A percentile compares a stretch with the other conserved stretches of the same genome.
Evolutionary conservation across 345 rosid genomes (phyloP).

Genomic region (Eutrema heterophyllum): DNA sequence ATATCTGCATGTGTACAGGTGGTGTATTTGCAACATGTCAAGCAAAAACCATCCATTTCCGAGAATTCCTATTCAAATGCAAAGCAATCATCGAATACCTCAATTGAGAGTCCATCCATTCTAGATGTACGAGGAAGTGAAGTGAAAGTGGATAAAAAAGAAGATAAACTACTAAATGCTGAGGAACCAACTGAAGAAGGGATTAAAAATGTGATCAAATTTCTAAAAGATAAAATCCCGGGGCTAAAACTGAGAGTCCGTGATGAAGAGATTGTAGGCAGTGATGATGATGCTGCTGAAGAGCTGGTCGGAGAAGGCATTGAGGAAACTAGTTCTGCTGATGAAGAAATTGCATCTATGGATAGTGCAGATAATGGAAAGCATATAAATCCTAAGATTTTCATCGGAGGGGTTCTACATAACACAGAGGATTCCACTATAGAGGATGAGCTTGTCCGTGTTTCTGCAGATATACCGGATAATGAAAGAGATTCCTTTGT

Average conservation of each 20-base stretch:
- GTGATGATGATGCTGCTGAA: constrained; percentile 52
- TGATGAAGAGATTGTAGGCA: constrained; percentile 49
- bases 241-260: constrained; percentile 60
- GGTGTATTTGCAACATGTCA: constrained; percentile 61
- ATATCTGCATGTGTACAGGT: constrained; percentile 44
- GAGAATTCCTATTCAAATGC: constrained; percentile 43
- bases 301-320: constrained; percentile 54
- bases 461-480: constrained; percentile 64
- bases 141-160: constrained; percentile 51
- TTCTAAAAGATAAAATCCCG: constrained; percentile 92
- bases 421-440: constrained; percentile 58
- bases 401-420: constrained; percentile 87
- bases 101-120: constrained; percentile 45
- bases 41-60: constrained; percentile 43
- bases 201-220: constrained; percentile 83
- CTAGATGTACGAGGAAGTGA: constrained; percentile 59
- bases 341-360: constrained; percentile 47
- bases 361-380: constrained; percentile 48
- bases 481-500: constrained; percentile 72
- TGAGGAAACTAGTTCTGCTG: constrained; percentile 43
- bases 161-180: constrained; percentile 57
- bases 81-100: constrained; percentile 39
- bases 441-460: constrained; percentile 70
- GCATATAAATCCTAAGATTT: constrained; percentile 66
- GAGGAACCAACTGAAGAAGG: constrained; percentile 90